Base-by-base conservation (phyloP, 495 filamentous ascomycete species). In the Lichenothelia convexa region DNA sequence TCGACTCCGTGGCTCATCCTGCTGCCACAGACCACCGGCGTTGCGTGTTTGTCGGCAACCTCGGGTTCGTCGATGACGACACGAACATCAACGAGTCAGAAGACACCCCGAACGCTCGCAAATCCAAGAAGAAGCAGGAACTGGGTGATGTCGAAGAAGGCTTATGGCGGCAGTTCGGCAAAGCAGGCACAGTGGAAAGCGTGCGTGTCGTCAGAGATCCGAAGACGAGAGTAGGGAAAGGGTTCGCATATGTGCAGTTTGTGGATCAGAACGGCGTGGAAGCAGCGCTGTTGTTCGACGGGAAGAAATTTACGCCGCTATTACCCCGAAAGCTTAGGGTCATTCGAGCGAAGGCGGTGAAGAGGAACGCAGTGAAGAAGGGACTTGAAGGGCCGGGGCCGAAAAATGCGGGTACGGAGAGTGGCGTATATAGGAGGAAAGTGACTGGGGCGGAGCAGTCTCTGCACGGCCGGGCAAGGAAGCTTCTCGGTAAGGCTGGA, bases 201-300 rank as follows among this genome's bases (percentile, higher is more conserved):
- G 91, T 95, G 22, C 76, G 91, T 8, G 80, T 99, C n/a, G 68
- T 93, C 21, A 72, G 91, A 38, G 91, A 99, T 46, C 60, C 76
- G 30, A 74, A 73, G 33, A 95, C 91, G 16, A 71, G 91, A 22
- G 82, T 99, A 32, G 85, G 89, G 32, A 95, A 99, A 55, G 91
- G 91, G 11, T 83, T 99, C 54, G 91, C 91, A 16, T 99, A 99
- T 47, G 85, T 99, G 22, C 91, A 99, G 48, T 99, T 95, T 55
- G 62, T 71, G 68, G 80, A 94, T 45, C 65, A 62, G 18, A 93
- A 86, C 50, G 62, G 73, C 13, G 86, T 95, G 18, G 91, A 99
- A 51, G 71, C 78, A 21, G 87, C 91, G 2, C 64, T 99, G 6
- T 63, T 89, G 21, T 67, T 82, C 41, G 68, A 92, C 43, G 86